Percentiles rank a stretch among this genome's conserved stretches.
These are phyloP conservation scores for Rosellinia necatrix DNA, from an alignment of 2,329 filamentous ascomycete species.

Conservation along the genomic window DNA sequence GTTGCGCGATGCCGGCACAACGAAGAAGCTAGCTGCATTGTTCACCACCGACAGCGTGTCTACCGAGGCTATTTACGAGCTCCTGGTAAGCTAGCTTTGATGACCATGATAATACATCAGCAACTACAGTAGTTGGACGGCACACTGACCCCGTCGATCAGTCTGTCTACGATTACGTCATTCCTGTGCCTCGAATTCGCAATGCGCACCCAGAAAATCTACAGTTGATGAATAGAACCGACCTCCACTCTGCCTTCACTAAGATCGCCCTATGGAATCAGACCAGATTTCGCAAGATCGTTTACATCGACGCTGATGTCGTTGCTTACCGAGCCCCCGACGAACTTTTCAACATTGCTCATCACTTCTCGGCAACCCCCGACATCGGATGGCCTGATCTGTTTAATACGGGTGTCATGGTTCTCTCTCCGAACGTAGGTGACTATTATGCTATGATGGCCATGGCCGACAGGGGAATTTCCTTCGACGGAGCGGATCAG, in stretches of 20 bases:
- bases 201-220: conserved; percentile 82
- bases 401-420: conserved; percentile 98
- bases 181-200: conserved; percentile 79
- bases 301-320: conserved; percentile 93
- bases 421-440: conserved; percentile 80
- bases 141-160: conserved; percentile 43
- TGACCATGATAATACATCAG: background rate
- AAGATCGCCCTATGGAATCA: conserved; percentile 96
- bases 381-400: conserved; percentile 98
- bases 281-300: conserved; percentile 85
- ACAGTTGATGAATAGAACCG: conserved; percentile 86
- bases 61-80: conserved; percentile 73
- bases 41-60: conserved; percentile 82
- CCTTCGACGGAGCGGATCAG: conserved; percentile 97
- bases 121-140: conserved; percentile 8
- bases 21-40: conserved; percentile 82
- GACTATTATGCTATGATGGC: conserved; percentile 86
- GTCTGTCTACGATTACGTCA: conserved; percentile 85
- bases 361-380: conserved; percentile 73
- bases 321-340: conserved; percentile 90
- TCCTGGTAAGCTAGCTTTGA: conserved; percentile 62
- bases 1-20: conserved; percentile 84
- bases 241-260: conserved; percentile 91
- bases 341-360: conserved; percentile 76
- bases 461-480: conserved; percentile 84